phyloP scores from a whole-genome alignment of 2,329 filamentous ascomycete species.

The Talaromyces sp. region DNA sequence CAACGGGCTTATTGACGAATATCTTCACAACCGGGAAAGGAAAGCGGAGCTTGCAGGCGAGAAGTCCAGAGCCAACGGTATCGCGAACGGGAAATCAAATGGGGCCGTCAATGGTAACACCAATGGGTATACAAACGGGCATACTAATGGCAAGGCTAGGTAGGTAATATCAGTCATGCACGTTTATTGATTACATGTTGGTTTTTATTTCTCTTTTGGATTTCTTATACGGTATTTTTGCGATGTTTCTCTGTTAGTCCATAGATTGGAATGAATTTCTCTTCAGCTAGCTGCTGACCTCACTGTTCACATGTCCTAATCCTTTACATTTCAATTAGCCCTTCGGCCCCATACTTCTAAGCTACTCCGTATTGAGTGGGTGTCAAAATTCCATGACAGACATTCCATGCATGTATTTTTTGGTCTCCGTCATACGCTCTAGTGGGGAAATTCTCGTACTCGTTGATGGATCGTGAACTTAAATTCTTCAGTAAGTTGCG shows the following conservation, averaged over 20 bases:
- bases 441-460: background rate
- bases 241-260: background rate
- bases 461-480: background rate
- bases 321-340: background rate
- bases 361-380: background rate
- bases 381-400: background rate
- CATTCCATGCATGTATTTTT: background rate
- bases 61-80: background rate
- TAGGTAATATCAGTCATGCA: background rate
- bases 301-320: background rate
- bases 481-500: background rate
- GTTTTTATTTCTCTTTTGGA: background rate
- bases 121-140: background rate
- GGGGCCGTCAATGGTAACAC: background rate
- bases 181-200: background rate
- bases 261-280: background rate
- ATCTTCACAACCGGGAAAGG: conserved; percentile 19
- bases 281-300: background rate
- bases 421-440: background rate
- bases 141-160: background rate
- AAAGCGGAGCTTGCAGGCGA: background rate
- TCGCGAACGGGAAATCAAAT: background rate
- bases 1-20: conserved; percentile 33
- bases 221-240: background rate
- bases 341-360: background rate